These are phyloP conservation scores for Oxytropis ochrocephala DNA, from an alignment of 306 rosid species.

Conservation along the genomic window DNA sequence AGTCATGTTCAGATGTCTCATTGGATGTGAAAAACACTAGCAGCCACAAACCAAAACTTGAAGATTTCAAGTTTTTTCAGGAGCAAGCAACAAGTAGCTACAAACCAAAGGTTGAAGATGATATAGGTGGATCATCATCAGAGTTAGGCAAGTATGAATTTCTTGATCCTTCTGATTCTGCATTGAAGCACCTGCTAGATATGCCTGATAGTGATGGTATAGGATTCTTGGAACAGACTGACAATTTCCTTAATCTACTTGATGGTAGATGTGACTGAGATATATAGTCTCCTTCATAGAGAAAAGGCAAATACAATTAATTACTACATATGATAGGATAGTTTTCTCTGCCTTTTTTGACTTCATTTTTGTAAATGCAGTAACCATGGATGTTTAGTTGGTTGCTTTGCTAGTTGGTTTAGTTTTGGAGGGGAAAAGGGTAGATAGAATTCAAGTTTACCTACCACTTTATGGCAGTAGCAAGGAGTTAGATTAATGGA, in stretches of 20 bases:
- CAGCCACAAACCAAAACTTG: conserved; percentile 25
- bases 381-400: not conserved
- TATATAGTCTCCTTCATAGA: not conserved
- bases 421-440: not conserved
- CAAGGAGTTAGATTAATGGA: not conserved
- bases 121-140: conserved; percentile 15
- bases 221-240: conserved; percentile 37
- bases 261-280: conserved; percentile 23
- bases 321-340: not conserved
- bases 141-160: conserved; percentile 33
- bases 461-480: not conserved
- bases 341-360: not conserved
- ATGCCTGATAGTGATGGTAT: conserved; percentile 32
- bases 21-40: conserved; percentile 11
- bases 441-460: not conserved
- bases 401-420: conserved; percentile 2
- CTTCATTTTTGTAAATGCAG: conserved; percentile 24
- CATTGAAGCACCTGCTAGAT: conserved; percentile 38
- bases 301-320: conserved; percentile 9
- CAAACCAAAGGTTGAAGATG: conserved; percentile 34
- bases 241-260: conserved; percentile 25
- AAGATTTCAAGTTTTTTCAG: conserved; percentile 14
- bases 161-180: conserved; percentile 39
- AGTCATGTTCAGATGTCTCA: conserved; percentile 33
- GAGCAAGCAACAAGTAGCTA: conserved; percentile 29